These are phyloP conservation scores for Zymoseptoria passerinii DNA, from an alignment of 2,329 filamentous ascomycete species.

Conservation along the genomic window DNA sequence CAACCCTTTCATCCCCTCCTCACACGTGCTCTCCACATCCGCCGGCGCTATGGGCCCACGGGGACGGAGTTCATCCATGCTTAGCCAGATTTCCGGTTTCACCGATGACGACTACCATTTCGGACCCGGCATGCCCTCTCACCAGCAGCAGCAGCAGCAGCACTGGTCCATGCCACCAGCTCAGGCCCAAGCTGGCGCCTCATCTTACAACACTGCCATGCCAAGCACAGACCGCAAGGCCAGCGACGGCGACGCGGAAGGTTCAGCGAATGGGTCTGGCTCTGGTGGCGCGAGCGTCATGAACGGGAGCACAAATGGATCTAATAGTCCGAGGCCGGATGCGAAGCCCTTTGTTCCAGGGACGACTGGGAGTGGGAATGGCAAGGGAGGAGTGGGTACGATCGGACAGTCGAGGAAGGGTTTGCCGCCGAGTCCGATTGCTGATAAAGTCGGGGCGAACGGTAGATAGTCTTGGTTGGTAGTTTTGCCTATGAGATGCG, in stretches of 20 bases:
- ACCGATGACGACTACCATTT: slow-evolving; percentile 34
- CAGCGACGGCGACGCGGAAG: slow-evolving; percentile 17
- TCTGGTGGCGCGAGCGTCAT: slow-evolving; percentile 13
- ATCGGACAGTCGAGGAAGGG: slow-evolving; percentile 24
- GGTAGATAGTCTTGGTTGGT: slow-evolving; percentile 21
- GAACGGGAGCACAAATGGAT: slow-evolving; percentile 24
- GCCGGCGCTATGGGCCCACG: slow-evolving; percentile 22
- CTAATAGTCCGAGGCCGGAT: slow-evolving; percentile 28
- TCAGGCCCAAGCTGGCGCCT: slow-evolving; percentile 10
- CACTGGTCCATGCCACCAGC: slow-evolving; percentile 20
- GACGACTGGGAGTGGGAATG: slow-evolving; percentile 1
- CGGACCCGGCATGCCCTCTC: slow-evolving; percentile 7
- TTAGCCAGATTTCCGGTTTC: slow-evolving; percentile 44
- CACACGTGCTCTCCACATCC: slow-evolving; percentile 7
- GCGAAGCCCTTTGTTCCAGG: slow-evolving; percentile 27
- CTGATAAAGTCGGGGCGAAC: slow-evolving; percentile 13
- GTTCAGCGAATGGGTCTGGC: slow-evolving; percentile 19
- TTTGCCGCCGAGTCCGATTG: slow-evolving; percentile 17
- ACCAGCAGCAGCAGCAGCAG: slow-evolving; percentile 15
- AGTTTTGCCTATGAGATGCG: slow-evolving; percentile 7
- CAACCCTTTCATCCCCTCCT: slow-evolving; percentile 10
- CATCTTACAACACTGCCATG: not conserved
- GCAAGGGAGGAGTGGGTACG: slow-evolving; percentile 11
- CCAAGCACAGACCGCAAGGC: slow-evolving; percentile 15
- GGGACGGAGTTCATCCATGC: slow-evolving; percentile 45